Base-by-base conservation (phyloP, 228 moss, liverwort and hornwort genomes). In the Sphagnum magellanicum region DNA sequence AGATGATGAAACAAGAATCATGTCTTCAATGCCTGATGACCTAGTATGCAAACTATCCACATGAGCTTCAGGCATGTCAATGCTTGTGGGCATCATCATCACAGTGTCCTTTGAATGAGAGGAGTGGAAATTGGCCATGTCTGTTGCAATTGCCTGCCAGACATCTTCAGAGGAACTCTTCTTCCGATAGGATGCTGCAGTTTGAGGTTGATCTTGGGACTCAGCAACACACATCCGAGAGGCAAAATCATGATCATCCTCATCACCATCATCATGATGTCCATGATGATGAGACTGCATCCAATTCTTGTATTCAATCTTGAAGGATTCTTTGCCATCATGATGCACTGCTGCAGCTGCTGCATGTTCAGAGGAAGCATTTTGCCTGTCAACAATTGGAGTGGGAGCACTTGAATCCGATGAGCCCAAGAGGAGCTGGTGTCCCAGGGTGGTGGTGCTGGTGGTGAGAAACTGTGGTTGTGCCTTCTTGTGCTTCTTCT, bases 131-230 rank as follows among this genome's bases (percentile, higher is more conserved):
- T 77, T 67, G 9, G 90, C 92, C 14, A 95, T 74, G 73, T 95
- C 95, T 61, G 88, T 85, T 60, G 85, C 83, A 72, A 92, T 83
- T 16, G 95, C 79, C 64, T 79, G 77, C 95, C 95, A 95, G 48
- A 78, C 72, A 50, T 83, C 83, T 53, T 95, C 90, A 6, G 90
- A 75, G 60, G 88, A 85, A 52, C 77, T 75, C 59, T 63, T 76
- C 49, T 11, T 63, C 32, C 0, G 52, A 55, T 11, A 59, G 59
- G 12, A 3, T 59, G 12, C 59, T 2, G 15, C 72, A 67, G 51
- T 64, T 63, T 52, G 46, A 16, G 6, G 46, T 16, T 50, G 10
- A 65, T 12, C 48, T 50, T 6, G 61, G 52, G 6, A 65, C 17
- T 72, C 17, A 8, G 67, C 63, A 55, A 57, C 51, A 64, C 17